Conservation (phyloP, 768 basidiomycete genomes). For the Sporobolomyces pararoseus region DNA sequence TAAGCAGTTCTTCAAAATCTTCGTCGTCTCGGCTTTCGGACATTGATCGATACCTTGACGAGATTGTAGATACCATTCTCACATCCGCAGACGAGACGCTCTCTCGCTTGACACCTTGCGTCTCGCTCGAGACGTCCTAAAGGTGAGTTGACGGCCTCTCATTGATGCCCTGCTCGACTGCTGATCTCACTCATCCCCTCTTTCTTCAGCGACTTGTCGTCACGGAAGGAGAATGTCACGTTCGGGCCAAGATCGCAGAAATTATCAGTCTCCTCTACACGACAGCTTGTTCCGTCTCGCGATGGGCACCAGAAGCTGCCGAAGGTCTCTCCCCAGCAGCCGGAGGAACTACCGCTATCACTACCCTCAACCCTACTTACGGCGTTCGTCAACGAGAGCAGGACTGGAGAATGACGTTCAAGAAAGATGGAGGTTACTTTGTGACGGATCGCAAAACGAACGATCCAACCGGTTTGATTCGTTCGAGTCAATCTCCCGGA, state of each 20-base stretch:
- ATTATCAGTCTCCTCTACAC: conserved; percentile 43
- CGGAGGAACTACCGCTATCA: conserved; percentile 29
- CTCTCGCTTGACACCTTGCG: conserved; percentile 35
- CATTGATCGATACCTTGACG: too few species aligned
- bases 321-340: conserved; percentile 33
- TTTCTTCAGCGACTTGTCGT: conserved; percentile 38
- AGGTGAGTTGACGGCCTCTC: conserved; percentile 11
- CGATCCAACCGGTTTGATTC: conserved; percentile 27
- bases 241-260: conserved; percentile 44
- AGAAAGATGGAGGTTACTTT: conserved; percentile 34
- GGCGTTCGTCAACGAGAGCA: conserved; percentile 40
- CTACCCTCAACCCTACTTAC: conserved; percentile 39
- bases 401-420: conserved; percentile 37
- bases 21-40: too few species aligned
- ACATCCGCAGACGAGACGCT: conserved; percentile 43
- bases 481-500: conserved; percentile 19
- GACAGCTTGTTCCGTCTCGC: conserved; percentile 27
- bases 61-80: conserved; percentile 45
- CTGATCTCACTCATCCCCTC: not conserved
- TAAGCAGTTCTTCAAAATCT: not conserved
- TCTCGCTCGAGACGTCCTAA: conserved; percentile 42
- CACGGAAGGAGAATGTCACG: conserved; percentile 42
- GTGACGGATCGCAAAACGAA: conserved; percentile 24
- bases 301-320: conserved; percentile 38
- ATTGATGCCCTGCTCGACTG: too few species aligned